A percentile compares a stretch with the other conserved stretches of the same genome.
phyloP scores from a whole-genome alignment of 2,329 filamentous ascomycete genomes.

The Aspergillus hiratsukae region DNA sequence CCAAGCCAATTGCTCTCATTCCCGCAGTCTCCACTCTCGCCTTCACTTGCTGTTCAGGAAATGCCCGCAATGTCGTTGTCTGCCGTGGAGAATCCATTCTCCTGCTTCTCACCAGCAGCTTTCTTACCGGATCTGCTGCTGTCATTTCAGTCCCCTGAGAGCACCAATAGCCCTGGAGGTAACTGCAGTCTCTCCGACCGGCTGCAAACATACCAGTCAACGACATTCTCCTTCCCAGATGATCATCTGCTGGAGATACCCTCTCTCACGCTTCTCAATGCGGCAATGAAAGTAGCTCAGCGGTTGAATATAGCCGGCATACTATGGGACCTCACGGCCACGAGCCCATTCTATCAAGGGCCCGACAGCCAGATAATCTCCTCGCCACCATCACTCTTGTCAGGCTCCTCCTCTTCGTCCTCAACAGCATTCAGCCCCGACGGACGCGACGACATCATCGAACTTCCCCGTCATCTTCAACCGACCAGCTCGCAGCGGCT shows the following conservation, averaged over 20 bases:
- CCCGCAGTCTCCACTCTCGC: not conserved
- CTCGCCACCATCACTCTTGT: constrained; percentile 4
- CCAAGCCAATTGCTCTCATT: not conserved
- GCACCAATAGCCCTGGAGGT: not conserved
- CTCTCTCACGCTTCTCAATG: constrained; percentile 47
- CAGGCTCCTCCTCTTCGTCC: constrained; percentile 10
- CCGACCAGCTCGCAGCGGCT: constrained; percentile 49
- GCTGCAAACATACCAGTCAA: constrained; percentile 17
- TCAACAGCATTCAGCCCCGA: constrained; percentile 22
- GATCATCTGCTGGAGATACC: constrained; percentile 47
- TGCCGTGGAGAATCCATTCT: not conserved
- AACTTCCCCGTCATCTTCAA: constrained; percentile 46
- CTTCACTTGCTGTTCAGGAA: not conserved
- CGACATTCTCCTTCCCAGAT: constrained; percentile 39
- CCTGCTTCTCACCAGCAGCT: not conserved
- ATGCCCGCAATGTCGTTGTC: not conserved
- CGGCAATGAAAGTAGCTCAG: constrained; percentile 44
- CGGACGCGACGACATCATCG: constrained; percentile 12
- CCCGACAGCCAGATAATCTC: not conserved
- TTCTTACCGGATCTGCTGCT: not conserved
- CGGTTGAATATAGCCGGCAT: constrained; percentile 42
- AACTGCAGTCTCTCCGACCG: constrained; percentile 7
- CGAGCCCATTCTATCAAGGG: constrained; percentile 45
- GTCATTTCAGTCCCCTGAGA: not conserved
- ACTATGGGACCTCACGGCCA: constrained; percentile 46